Percentiles rank a stretch among this genome's conserved stretches.
These are phyloP conservation scores for Entophlyctis luteolus DNA, from an alignment of 192 early-diverging fungal species.

Conservation along the genomic window DNA sequence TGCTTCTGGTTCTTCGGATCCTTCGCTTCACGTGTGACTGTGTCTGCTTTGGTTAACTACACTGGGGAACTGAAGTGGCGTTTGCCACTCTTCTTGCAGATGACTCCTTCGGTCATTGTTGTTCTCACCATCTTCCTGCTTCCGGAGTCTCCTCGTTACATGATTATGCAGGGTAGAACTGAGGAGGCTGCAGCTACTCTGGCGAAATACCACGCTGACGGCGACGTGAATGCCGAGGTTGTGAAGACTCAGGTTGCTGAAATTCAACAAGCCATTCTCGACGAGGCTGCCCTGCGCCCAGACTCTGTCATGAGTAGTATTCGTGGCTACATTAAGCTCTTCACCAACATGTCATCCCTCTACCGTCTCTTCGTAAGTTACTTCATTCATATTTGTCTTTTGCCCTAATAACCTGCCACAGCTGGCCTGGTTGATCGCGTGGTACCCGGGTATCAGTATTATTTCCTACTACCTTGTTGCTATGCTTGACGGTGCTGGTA, in stretches of 20 bases:
- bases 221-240: conserved; percentile 15
- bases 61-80: not conserved
- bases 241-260: conserved; percentile 11
- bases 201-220: conserved; percentile 29
- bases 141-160: conserved; percentile 30
- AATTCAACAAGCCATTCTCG: conserved; percentile 9
- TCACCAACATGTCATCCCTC: not conserved
- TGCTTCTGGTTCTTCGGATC: not conserved
- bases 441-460: not conserved
- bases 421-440: not conserved
- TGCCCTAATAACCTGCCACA: not conserved
- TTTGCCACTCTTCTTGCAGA: not conserved
- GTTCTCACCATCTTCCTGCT: conserved; percentile 19
- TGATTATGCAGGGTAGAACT: conserved; percentile 7
- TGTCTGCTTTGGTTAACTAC: not conserved
- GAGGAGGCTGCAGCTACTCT: conserved; percentile 17
- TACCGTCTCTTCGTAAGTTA: not conserved
- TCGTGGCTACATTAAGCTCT: not conserved
- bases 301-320: not conserved
- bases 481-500: not conserved
- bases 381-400: not conserved
- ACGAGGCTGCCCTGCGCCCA: not conserved
- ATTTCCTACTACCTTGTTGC: not conserved
- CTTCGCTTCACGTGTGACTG: not conserved
- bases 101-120: not conserved